A percentile compares a stretch with the other conserved stretches of the same genome.
These are phyloP conservation scores for Colletotrichum sp. DNA, from an alignment of 2,329 filamentous ascomycete genomes.

Conservation along the genomic window DNA sequence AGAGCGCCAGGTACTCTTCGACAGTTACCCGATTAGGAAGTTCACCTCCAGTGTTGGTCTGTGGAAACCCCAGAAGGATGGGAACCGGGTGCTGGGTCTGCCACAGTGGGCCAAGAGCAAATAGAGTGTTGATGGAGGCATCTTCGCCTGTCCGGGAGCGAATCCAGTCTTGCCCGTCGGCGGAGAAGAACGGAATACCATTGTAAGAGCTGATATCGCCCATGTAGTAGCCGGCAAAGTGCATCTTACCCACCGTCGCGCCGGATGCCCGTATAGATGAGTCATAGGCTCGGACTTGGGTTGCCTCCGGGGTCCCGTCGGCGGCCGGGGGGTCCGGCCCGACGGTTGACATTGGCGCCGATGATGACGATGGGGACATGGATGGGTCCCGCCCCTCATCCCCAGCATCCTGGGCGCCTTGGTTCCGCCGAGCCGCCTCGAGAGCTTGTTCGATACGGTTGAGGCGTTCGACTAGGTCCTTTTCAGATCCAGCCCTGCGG, in stretches of 20 bases:
- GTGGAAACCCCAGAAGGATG: not conserved
- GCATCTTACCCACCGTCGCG: constrained; percentile 38
- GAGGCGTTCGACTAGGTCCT: constrained; percentile 41
- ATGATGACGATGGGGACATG: constrained; percentile 8
- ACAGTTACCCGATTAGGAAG: constrained; percentile 41
- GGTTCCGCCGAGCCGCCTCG: constrained; percentile 23
- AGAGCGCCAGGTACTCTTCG: constrained; percentile 27
- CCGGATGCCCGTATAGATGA: constrained; percentile 4
- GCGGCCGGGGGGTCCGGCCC: not conserved
- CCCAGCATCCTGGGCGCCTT: not conserved
- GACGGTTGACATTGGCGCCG: not conserved
- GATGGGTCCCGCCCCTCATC: not conserved
- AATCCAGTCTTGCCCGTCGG: constrained; percentile 53
- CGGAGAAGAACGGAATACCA: constrained; percentile 54
- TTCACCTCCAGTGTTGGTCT: constrained; percentile 11
- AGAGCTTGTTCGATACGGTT: constrained; percentile 43
- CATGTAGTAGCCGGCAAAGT: constrained; percentile 52
- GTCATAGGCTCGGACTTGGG: constrained; percentile 7
- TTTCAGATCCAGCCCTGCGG: constrained; percentile 24
- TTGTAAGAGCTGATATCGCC: constrained; percentile 51
- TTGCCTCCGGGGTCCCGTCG: constrained; percentile 3
- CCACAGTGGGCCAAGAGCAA: constrained; percentile 26
- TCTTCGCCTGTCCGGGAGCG: constrained; percentile 46
- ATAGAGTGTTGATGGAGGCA: constrained; percentile 29
- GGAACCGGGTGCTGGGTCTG: constrained; percentile 20